Conservation (phyloP, 1,284 basidiomycete genomes). For the Rhodotorula sp. region DNA sequence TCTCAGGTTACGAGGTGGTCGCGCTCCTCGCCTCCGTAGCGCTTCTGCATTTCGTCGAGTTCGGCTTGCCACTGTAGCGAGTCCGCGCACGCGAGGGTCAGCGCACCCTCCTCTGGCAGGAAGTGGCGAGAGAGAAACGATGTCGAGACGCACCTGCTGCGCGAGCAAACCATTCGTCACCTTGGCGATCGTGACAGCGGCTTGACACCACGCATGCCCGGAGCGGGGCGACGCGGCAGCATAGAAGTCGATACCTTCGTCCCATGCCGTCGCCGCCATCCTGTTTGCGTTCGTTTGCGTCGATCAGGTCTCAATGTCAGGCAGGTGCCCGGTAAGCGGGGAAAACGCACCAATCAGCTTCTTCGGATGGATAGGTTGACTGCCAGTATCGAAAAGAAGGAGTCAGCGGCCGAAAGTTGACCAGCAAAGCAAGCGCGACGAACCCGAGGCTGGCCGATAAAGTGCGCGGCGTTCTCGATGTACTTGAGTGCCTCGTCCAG, state of each 20-base stretch:
- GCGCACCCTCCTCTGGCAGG: too few species aligned
- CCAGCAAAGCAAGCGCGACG: neutral
- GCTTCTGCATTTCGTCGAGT: neutral
- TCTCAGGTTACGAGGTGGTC: neutral
- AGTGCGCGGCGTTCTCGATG: constrained; percentile 13
- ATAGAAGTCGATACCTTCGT: constrained; percentile 18
- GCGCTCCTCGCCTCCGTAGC: neutral
- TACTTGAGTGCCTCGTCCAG: constrained; percentile 16
- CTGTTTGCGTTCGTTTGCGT: neutral
- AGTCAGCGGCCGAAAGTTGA: neutral
- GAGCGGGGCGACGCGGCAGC: neutral
- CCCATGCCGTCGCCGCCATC: constrained; percentile 19
- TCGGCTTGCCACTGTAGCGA: neutral
- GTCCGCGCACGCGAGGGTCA: too few species aligned
- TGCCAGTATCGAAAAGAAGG: neutral
- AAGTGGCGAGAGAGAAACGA: too few species aligned
- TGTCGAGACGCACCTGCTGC: neutral
- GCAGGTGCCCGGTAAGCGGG: neutral
- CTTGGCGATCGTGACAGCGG: neutral
- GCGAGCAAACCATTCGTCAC: neutral
- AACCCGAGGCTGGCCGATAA: constrained; percentile 3
- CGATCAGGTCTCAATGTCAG: too few species aligned
- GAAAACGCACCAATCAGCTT: constrained; percentile 7
- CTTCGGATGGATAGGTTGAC: constrained; percentile 12
- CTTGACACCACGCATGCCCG: neutral